Percentiles rank a stretch among this genome's conserved stretches.
phyloP scores from a whole-genome alignment of 1,139 yeast species.

The Suhomyces bolitotheri region DNA sequence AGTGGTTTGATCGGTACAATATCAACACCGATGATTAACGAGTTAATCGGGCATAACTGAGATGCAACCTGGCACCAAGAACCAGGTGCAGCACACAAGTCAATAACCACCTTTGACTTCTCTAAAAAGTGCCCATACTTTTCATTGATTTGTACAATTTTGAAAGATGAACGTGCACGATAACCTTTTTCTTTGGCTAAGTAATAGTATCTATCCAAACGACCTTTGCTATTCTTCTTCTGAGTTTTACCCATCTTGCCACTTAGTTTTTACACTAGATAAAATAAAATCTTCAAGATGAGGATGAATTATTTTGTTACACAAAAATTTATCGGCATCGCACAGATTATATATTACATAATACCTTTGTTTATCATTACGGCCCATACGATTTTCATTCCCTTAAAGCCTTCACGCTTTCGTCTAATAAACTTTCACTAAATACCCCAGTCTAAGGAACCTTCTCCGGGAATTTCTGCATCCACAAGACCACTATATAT shows the following conservation, averaged over 20 bases:
- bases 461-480: constrained; percentile 20
- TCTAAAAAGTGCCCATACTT: constrained; percentile 94
- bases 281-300: constrained; percentile 14
- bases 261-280: not conserved
- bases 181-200: constrained; percentile 97
- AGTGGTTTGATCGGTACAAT: constrained; percentile 93
- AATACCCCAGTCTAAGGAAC: constrained; percentile 29
- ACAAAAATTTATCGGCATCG: constrained; percentile 5
- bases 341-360: no score
- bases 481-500: constrained; percentile 56
- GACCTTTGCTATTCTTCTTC: constrained; percentile 97
- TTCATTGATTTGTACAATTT: constrained; percentile 91
- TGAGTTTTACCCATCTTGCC: constrained; percentile 84
- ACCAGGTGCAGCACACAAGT: constrained; percentile 99
- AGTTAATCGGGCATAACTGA: constrained; percentile 86
- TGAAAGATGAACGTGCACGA: constrained; percentile 98
- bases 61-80: constrained; percentile 99
- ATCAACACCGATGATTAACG: constrained; percentile 95
- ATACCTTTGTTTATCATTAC: no score
- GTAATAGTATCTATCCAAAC: constrained; percentile 95
- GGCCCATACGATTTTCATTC: no score
- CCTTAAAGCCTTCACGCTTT: no score
- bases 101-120: constrained; percentile 95
- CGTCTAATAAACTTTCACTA: constrained; percentile 2
- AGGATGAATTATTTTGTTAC: constrained; percentile 3